Base-by-base conservation (phyloP, 768 basidiomycete species). In the Leucogyrophana mollusca region DNA sequence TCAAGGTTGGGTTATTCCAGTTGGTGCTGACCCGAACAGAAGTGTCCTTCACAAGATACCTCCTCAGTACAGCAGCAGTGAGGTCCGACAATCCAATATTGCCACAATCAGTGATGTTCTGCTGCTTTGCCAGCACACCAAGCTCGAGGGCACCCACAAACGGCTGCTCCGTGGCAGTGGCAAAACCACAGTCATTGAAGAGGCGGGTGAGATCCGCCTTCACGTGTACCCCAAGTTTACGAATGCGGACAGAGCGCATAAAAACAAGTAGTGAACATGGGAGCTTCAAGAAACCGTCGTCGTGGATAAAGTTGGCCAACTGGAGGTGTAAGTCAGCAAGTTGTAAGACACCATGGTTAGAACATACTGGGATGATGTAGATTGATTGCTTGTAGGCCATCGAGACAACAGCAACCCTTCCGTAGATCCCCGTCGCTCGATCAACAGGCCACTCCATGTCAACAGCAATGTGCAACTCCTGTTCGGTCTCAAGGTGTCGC, bases 71-170 rank as follows among this genome's bases (percentile, higher is more conserved):
- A 1, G 21, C 17, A 21, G 61, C 67, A 34, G 49, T 58, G 2
- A 70, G 52, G 40, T 71, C 67, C 2, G 60, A 52, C 17, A 70
- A 59, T n/a, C 66, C 43, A 22, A 51, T 44, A 34, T 47, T 48
- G 4, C 59, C 58, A 47, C 46, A 50, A 1, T 43, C 30, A 1
- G 56, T 40, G 8, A 60, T 17, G 5, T 50, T 41, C 4, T 56
- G 48, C 4, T 62, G 56, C 40, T 69, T 69, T 3, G 66, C 64
- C 37, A 57, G 42, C 2, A 42, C 40, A 4, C 56, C 65, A 43
- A 70, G 56, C 33, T 69, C 59, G 34, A 68, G 17, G 8, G 37
- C 59, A 18, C 64, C 63, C 14, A 38, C 36, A 47, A 69, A 67
- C 4, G 52, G 32, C 46, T 34, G 24, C 18, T 22, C 13, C 1